These are phyloP conservation scores for Nematocida sp. DNA, from an alignment of 371 early-diverging fungal genomes.

Conservation along the genomic window DNA sequence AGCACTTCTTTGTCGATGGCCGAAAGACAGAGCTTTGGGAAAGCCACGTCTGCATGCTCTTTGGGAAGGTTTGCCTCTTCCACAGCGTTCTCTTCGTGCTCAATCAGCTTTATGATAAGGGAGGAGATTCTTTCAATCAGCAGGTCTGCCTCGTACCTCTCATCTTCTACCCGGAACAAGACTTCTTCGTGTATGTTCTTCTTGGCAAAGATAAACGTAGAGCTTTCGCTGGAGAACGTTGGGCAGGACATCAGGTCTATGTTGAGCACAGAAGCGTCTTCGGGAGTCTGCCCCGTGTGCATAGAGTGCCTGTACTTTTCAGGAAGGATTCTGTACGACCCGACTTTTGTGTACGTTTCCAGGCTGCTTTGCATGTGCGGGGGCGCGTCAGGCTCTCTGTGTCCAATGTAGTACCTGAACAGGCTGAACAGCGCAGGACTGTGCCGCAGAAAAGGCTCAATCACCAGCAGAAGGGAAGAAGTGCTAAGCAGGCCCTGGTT, in stretches of 20 bases:
- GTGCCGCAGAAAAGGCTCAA: conserved; percentile 68
- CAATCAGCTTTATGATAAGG: conserved; percentile 79
- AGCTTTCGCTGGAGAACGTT: conserved; percentile 83
- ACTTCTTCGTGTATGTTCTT: conserved; percentile 88
- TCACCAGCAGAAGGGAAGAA: conserved; percentile 70
- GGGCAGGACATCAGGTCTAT: conserved; percentile 86
- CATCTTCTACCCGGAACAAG: conserved; percentile 88
- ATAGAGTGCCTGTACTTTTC: conserved; percentile 59
- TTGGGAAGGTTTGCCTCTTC: conserved; percentile 15
- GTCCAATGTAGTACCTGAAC: conserved; percentile 87
- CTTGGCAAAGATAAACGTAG: conserved; percentile 78
- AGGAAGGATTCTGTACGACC: conserved; percentile 57
- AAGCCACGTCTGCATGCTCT: background rate
- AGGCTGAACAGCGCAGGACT: conserved; percentile 72
- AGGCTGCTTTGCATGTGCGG: conserved; percentile 27
- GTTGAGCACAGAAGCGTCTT: conserved; percentile 83
- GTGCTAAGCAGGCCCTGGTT: conserved; percentile 82
- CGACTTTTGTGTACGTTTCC: conserved; percentile 50
- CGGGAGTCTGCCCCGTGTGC: conserved; percentile 78
- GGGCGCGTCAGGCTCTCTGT: conserved; percentile 67
- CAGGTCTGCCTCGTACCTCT: conserved; percentile 91
- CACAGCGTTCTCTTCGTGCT: conserved; percentile 68
- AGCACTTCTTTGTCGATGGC: conserved; percentile 71
- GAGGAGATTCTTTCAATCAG: conserved; percentile 82
- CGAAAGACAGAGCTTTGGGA: conserved; percentile 10